Conservation (phyloP, 331 rosid species). For the Phaseolus coccineus region DNA sequence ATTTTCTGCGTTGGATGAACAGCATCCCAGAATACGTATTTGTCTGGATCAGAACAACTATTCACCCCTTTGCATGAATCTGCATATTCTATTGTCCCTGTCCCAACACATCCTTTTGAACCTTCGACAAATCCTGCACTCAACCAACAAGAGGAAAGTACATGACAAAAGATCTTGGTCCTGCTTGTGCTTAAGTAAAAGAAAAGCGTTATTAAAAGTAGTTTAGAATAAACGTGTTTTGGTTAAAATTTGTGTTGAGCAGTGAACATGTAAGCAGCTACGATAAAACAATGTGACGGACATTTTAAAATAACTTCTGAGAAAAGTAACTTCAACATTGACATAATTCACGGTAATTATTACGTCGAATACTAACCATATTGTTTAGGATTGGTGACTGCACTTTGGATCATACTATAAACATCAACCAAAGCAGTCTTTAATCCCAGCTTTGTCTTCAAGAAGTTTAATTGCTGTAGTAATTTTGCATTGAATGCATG, state of each 20-base stretch:
- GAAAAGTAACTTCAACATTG: not conserved
- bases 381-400: constrained; percentile 53
- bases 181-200: no score
- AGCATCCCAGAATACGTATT: constrained; percentile 81
- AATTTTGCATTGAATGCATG: constrained; percentile 62
- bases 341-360: not conserved
- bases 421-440: constrained; percentile 56
- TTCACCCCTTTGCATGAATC: constrained; percentile 67
- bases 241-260: no score
- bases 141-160: not conserved
- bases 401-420: constrained; percentile 51
- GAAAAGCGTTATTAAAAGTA: no score
- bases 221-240: no score
- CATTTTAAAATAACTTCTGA: not conserved
- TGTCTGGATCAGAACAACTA: constrained; percentile 60
- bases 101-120: constrained; percentile 77
- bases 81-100: constrained; percentile 66
- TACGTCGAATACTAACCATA: constrained; percentile 53
- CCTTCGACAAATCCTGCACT: constrained; percentile 60
- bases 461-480: constrained; percentile 35
- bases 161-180: not conserved
- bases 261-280: not conserved
- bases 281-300: not conserved
- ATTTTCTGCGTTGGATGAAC: constrained; percentile 79
- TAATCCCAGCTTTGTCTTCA: constrained; percentile 51